These are phyloP conservation scores for Cercospora zeae-maydis DNA, from an alignment of 2,329 filamentous ascomycete species.

Conservation along the genomic window DNA sequence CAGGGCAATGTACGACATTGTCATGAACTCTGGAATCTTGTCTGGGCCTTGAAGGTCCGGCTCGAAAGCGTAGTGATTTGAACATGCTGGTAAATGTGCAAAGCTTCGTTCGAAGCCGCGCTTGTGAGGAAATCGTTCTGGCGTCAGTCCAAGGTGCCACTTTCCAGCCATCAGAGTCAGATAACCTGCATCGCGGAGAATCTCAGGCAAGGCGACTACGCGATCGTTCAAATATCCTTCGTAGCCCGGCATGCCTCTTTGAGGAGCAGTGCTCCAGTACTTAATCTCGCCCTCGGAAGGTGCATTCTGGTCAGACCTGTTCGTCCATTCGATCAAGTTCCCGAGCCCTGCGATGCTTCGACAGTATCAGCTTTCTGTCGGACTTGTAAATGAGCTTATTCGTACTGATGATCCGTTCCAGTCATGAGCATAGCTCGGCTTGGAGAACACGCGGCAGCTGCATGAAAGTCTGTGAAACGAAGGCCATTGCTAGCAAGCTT, in stretches of 20 bases:
- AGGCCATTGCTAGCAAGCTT: constrained; percentile 48
- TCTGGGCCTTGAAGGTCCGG: constrained; percentile 42
- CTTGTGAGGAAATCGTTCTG: constrained; percentile 53
- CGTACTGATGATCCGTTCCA: constrained; percentile 56
- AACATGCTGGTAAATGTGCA: constrained; percentile 59
- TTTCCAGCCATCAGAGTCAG: constrained; percentile 60
- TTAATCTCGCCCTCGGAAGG: constrained; percentile 46
- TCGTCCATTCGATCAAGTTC: constrained; percentile 58
- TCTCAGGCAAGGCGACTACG: constrained; percentile 57
- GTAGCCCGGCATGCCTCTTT: constrained; percentile 58
- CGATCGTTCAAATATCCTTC: constrained; percentile 62
- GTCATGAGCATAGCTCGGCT: constrained; percentile 65
- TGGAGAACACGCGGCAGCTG: constrained; percentile 62
- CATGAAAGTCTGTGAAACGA: constrained; percentile 63
- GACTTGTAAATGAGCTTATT: not conserved
- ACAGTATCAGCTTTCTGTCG: not conserved
- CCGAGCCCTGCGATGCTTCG: constrained; percentile 53
- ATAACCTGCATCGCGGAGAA: constrained; percentile 58
- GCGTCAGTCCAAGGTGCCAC: constrained; percentile 60
- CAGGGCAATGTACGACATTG: constrained; percentile 41
- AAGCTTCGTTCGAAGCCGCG: constrained; percentile 60
- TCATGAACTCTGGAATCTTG: constrained; percentile 42
- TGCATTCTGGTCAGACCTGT: constrained; percentile 52
- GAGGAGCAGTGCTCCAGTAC: constrained; percentile 50
- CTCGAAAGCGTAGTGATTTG: constrained; percentile 56